Conservation (phyloP, 768 basidiomycete species). For the Hydnomerulius pinastri region DNA sequence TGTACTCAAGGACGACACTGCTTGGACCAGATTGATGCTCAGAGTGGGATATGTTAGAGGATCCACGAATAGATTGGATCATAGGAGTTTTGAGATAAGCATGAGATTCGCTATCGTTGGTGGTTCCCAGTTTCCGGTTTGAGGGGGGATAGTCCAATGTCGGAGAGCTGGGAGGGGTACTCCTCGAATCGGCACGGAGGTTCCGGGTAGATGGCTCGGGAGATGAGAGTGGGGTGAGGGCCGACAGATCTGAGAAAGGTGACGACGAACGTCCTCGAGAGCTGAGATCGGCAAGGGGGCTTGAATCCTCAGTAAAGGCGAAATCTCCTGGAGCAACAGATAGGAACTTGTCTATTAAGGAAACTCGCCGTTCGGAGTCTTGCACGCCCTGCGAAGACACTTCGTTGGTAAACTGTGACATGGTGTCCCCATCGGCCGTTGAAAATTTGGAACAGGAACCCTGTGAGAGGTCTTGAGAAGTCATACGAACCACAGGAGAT, state of each 20-base stretch:
- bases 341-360: slow-evolving; percentile 29
- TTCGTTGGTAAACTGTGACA: slow-evolving; percentile 1
- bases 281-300: neutral
- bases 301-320: neutral
- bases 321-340: slow-evolving; percentile 23
- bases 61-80: slow-evolving; percentile 2
- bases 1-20: slow-evolving; percentile 12
- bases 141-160: neutral
- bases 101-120: too few relatives aligned
- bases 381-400: slow-evolving; percentile 9
- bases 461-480: slow-evolving; percentile 8
- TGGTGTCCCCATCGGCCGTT: neutral
- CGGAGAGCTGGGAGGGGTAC: slow-evolving; percentile 23
- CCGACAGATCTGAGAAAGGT: slow-evolving; percentile 28
- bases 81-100: neutral
- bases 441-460: neutral
- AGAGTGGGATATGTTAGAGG: slow-evolving; percentile 1
- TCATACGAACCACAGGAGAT: slow-evolving; percentile 25
- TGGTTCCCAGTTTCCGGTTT: too few relatives aligned
- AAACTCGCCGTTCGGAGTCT: slow-evolving; percentile 17
- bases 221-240: slow-evolving; percentile 33
- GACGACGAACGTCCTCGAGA: slow-evolving; percentile 18
- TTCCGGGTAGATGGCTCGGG: slow-evolving; percentile 10
- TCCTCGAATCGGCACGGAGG: slow-evolving; percentile 5
- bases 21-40: slow-evolving; percentile 15